Evolutionary conservation across 352 stramenopile genomes (phyloP).

Genomic region (Phytophthora macrochlamydospora): DNA sequence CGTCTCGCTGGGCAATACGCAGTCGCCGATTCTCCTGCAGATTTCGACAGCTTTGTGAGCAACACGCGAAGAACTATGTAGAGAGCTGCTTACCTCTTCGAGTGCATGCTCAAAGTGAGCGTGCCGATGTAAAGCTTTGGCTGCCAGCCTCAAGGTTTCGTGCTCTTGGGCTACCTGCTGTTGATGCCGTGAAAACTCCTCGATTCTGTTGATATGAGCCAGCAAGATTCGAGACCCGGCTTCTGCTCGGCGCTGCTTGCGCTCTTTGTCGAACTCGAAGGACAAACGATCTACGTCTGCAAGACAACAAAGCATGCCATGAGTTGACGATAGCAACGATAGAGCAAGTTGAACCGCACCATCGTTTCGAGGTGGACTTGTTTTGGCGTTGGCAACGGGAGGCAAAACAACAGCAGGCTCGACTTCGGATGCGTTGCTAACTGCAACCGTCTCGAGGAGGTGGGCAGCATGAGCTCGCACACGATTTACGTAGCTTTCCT

Average conservation of each 20-base stretch:
- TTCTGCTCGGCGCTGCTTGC: slow-evolving; percentile 37
- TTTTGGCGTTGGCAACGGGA: slow-evolving; percentile 2
- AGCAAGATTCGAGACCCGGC: slow-evolving; percentile 47
- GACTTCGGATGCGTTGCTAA: neutral
- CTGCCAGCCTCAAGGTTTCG: slow-evolving; percentile 47
- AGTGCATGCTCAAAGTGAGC: slow-evolving; percentile 49
- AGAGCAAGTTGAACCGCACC: neutral
- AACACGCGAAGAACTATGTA: neutral
- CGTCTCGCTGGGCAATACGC: slow-evolving; percentile 36
- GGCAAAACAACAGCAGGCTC: neutral
- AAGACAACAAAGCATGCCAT: neutral
- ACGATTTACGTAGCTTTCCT: slow-evolving; percentile 55
- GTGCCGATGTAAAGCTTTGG: slow-evolving; percentile 48
- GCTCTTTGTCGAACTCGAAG: slow-evolving; percentile 56
- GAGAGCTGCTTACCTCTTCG: slow-evolving; percentile 26
- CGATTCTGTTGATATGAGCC: slow-evolving; percentile 55
- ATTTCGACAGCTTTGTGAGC: slow-evolving; percentile 1
- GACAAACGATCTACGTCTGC: slow-evolving; percentile 39
- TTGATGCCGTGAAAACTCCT: slow-evolving; percentile 48
- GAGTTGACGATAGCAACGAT: neutral
- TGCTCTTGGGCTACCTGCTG: slow-evolving; percentile 35
- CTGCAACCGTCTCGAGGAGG: slow-evolving; percentile 31
- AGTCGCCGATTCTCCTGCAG: slow-evolving; percentile 43
- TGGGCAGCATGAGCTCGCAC: slow-evolving; percentile 46
- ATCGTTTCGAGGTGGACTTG: slow-evolving; percentile 7